These are phyloP conservation scores for Phlebiopsis flavidoalba DNA, from an alignment of 768 basidiomycete species.

Conservation along the genomic window DNA sequence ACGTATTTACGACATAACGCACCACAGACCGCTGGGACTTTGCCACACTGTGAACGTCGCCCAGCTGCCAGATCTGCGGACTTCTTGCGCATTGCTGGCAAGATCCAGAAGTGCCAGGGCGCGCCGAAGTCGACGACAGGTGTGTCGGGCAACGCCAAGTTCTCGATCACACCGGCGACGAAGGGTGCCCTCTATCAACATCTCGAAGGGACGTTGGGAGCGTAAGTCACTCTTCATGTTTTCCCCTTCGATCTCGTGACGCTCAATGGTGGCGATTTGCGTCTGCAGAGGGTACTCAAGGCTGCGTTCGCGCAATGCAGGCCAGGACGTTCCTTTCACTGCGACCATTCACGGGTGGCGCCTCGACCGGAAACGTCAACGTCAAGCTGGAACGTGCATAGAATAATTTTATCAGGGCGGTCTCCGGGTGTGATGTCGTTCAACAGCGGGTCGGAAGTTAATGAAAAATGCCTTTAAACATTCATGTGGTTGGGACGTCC, in stretches of 20 bases:
- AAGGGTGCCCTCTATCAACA: conserved; percentile 21
- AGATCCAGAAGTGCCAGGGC: conserved; percentile 24
- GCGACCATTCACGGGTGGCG: conserved; percentile 20
- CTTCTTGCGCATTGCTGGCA: conserved; percentile 25
- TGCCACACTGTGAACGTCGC: conserved; percentile 25
- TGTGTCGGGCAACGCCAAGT: conserved; percentile 17
- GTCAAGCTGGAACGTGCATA: conserved; percentile 8
- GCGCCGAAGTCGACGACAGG: conserved; percentile 21
- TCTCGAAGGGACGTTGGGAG: conserved; percentile 27
- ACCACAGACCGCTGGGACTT: conserved; percentile 19
- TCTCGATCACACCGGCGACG: conserved; percentile 20
- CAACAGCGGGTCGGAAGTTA: background rate
- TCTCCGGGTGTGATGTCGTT: background rate
- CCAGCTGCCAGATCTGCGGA: conserved; percentile 24
- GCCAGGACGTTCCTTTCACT: conserved; percentile 22
- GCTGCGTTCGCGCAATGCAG: conserved; percentile 22
- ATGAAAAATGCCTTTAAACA: background rate
- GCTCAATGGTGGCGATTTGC: background rate
- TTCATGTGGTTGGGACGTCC: no score
- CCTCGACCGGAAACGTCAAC: conserved; percentile 19
- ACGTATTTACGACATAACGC: background rate
- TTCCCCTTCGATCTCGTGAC: background rate
- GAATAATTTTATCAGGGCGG: background rate
- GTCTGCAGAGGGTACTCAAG: conserved; percentile 17
- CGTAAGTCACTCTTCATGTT: background rate